Base-by-base conservation (phyloP, 257 asterid species). In the Solanum verrucosum region DNA sequence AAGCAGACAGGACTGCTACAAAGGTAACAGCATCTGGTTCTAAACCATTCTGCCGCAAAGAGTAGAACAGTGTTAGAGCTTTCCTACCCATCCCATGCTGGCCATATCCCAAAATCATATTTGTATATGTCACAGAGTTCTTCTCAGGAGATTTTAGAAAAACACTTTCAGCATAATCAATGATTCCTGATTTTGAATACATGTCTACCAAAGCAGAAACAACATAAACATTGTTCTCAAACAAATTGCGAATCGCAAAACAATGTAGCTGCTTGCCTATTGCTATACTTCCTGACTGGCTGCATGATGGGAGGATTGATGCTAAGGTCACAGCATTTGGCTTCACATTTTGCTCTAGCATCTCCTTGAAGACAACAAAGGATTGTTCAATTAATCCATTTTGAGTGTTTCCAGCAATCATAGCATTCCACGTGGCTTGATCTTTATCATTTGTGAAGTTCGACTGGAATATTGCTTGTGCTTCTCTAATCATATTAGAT, bases 51-150 rank as follows among this genome's bases (percentile, higher is more conserved):
- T 88, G 95, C 90, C 73, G 87, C 98, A 93, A 91, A 31, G 95
- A 92, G 77, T 87, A 88, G 82, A 96, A 95, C 8, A 94, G 88
- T 79, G 4, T 35, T 13, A 95, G 49, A 35, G 99, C 98, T 87
- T 94, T 93, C 89, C 93, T 93, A 33, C 97, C 97, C 96, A 93
- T 94, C 56, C 99, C 99, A 83, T 96, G 96, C 75, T 94, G 99
- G 42, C 95, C 99, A 87, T 95, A 96, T 67, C 98, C 99, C 90
- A 94, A 72, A 89, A 95, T 95, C 98, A 96, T 95, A 91, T 95
- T 96, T 6, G 98, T 95, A 92, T 83, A 95, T 70, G 98, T 95
- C 75, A 96, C 96, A 12, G 97, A 91, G 87, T 94, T 96, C 84
- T 91, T 95, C 87, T 92, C 94, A 21, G 86, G 79, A 82, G 92